These are phyloP conservation scores for Craterostigma plantagineum DNA, from an alignment of 257 asterid genomes.

Conservation along the genomic window DNA sequence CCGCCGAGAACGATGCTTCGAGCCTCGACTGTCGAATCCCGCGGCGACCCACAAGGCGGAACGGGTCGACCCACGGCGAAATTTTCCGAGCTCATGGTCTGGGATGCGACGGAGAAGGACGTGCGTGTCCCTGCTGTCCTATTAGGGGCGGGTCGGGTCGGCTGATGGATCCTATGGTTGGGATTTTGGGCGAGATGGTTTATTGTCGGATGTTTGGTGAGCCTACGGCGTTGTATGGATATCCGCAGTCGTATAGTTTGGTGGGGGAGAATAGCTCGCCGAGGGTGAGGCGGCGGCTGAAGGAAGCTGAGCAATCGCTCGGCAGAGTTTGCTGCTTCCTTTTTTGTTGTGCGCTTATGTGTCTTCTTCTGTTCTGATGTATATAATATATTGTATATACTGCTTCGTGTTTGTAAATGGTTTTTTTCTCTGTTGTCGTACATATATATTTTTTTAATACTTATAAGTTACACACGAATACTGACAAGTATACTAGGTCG, in stretches of 20 bases:
- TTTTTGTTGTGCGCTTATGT: conserved; percentile 25
- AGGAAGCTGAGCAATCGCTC: conserved; percentile 25
- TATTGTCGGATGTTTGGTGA: conserved; percentile 19
- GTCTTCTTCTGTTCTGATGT: conserved; percentile 43
- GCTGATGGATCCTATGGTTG: conserved; percentile 17
- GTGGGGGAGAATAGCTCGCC: conserved; percentile 16
- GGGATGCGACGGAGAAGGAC: background rate
- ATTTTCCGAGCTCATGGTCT: no score
- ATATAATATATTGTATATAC: no score
- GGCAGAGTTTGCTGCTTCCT: conserved; percentile 27
- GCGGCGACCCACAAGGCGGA: no score
- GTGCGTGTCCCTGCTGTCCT: background rate
- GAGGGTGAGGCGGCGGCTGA: conserved; percentile 26
- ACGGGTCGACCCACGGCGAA: no score
- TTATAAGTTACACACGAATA: no score
- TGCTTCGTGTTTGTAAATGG: no score
- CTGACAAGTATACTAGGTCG: no score
- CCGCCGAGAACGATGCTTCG: conserved; percentile 13
- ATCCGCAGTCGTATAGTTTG: no score
- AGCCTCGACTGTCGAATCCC: background rate
- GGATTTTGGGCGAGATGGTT: no score
- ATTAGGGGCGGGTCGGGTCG: background rate
- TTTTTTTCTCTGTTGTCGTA: no score
- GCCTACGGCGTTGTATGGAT: conserved; percentile 12
- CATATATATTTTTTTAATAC: no score